Evolutionary conservation across 148 eudicot species (phyloP), one percentile per base, ranked within the genome.

Genomic region (Hydrangea macrophylla): DNA sequence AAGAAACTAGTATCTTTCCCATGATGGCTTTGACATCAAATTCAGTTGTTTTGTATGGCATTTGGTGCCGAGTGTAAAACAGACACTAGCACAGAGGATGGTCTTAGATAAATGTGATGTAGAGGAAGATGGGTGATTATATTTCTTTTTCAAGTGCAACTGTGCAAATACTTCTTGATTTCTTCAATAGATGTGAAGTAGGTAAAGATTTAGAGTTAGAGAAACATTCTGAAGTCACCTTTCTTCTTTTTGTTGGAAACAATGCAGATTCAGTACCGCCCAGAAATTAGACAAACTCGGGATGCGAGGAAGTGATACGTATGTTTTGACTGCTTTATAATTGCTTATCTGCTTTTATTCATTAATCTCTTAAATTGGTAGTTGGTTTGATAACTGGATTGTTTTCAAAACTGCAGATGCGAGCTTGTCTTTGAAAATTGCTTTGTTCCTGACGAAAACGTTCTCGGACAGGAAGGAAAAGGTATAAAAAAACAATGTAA

Each of bases 281-380:
- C 99, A 95, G 76, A 95, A 95, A 76, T 75, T 95, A 71, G 99
- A 95, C 92, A 95, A 95, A 82, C 79, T 95, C 71, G 97, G 99
- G 67, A 95, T 95, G 99, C 88, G 99, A 77, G 99, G 99, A 80
- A 95, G 99, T 83, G 99, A 95, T 75, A 95, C 97, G 99, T 95
- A 89, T 78, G 97, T 73, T 27, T 33, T 55, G 64, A 9, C 72
- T 61, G 57, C 66, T 67, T 61, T 37, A 58, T 32, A 42, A 45
- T 11, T 31, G 62, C 40, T 62, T 10, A 65, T 40, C 28, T 45
- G 23, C 25, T 57, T 23, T 51, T 27, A 20, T 69, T 11, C 4
- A 20, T 17, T 60, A 39, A 26, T 22, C 3, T 30, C 53, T 24
- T 2, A 37, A 9, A n/a, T n/a, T 13, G 1, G 48, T 45, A 33